A percentile compares a stretch with the other conserved stretches of the same genome.
These are phyloP conservation scores for Pisolithus marmoratus DNA, from an alignment of 768 basidiomycete genomes.

Conservation along the genomic window DNA sequence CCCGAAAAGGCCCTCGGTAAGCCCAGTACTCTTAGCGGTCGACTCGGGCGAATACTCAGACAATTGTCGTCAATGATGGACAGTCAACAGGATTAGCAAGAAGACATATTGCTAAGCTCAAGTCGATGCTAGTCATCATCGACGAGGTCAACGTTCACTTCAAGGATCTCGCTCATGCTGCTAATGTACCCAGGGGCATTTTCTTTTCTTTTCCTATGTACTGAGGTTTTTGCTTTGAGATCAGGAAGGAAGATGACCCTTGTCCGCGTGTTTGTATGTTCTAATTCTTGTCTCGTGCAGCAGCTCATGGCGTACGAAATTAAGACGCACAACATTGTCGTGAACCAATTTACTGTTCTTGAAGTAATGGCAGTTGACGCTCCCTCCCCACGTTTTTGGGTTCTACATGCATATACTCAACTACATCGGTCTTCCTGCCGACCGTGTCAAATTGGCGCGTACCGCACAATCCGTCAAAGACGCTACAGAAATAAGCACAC, in stretches of 20 bases:
- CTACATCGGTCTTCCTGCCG: too few relatives aligned
- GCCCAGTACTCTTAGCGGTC: slow-evolving; percentile 85
- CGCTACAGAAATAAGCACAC: slow-evolving; percentile 99
- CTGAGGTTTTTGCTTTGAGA: not conserved
- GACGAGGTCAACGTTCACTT: slow-evolving; percentile 99
- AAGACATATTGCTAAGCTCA: slow-evolving; percentile 98
- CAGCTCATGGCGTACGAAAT: slow-evolving; percentile 90
- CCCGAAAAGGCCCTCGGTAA: slow-evolving; percentile 97
- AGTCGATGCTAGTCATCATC: slow-evolving; percentile 94
- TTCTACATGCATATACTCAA: too few relatives aligned
- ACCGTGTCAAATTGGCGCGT: slow-evolving; percentile 91
- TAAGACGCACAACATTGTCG: slow-evolving; percentile 97
- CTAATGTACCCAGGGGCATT: not conserved
- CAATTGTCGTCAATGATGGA: slow-evolving; percentile 98
- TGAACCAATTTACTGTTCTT: slow-evolving; percentile 97
- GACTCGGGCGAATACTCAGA: slow-evolving; percentile 95
- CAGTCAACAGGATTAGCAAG: slow-evolving; percentile 81
- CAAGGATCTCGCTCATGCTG: slow-evolving; percentile 82
- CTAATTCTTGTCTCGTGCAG: slow-evolving; percentile 96
- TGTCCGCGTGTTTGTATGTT: slow-evolving; percentile 98
- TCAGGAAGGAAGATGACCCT: slow-evolving; percentile 98
- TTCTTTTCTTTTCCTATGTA: not conserved
- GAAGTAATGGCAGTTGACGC: too few relatives aligned
- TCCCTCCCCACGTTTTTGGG: too few relatives aligned
- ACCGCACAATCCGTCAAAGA: slow-evolving; percentile 90